Base-by-base conservation (phyloP, 306 rosid genomes). In the Begonia fuchsioides region DNA sequence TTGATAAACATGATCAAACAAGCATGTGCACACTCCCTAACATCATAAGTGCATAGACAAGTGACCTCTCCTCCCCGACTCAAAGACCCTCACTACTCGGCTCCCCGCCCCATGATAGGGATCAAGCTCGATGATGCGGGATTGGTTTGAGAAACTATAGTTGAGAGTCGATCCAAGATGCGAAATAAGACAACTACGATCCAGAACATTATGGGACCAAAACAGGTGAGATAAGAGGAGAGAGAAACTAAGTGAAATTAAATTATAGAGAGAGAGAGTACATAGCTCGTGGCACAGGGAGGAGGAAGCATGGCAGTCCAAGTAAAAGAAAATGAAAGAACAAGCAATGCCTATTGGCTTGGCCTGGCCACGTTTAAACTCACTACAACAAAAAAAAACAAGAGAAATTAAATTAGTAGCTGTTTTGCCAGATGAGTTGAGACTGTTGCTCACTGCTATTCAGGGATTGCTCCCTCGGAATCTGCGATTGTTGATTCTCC, bases 361-460 rank as follows among this genome's bases (percentile, higher is more conserved):
- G 35, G 35, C 35, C 57, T 71, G 78, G 76, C 86, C 79, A 74
- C 85, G 70, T 66, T 60, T 59, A 76, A 71, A 68, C 85, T 65
- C 72, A 32, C 68, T 61, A 59, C 65, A 26, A 20, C 3, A 20
- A 26, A 26, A 26, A 26, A 26, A 26, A 26, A 26, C 67, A 49
- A 78, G 65, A 80, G 80, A 82, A 51, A 70, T 72, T 70, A 81
- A 76, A 64, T 79, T 79, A 92, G 83, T 92, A 92, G 79, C 70
- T 76, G 85, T 85, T 82, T 60, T 86, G 99, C 99, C 99, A 92
- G 61, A 92, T 32, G 57, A 85, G 96, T 60, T 82, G 99, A 56
- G 96, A 79, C 77, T 85, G 35, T 8, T 26, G 99, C 81, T 92
- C 86, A n/a, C n/a, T n/a, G n/a, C 69, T 78, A 26, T 26, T 26